Evolutionary conservation across 345 rosid species (phyloP), one percentile per base, ranked within the genome.

Genomic region (Geranium rotundifolium): DNA sequence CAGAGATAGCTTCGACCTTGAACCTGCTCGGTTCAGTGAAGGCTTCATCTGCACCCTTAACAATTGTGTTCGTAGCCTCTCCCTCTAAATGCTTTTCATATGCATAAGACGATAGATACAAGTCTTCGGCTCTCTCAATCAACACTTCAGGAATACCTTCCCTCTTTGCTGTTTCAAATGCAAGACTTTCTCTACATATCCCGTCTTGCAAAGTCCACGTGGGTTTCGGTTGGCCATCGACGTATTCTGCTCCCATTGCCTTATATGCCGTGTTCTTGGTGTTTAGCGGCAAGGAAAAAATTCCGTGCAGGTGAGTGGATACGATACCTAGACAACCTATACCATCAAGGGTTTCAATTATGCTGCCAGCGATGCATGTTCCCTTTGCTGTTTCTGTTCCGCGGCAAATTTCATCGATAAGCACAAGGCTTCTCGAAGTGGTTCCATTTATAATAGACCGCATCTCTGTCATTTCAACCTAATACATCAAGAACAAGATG

Each of bases 371-470:
- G 67, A 93, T 93, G 74, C 99, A 90, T 1, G 96, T 86, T 39
- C 99, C 99, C 68, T 90, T 90, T 0, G 87, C 95, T 19, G 96
- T 93, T 81, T 93, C 99, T 56, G 99, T 93, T 67, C 99, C 99
- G 52, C 97, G 83, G 65, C 97, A 93, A 71, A 93, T 93, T 82
- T 92, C 97, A 50, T 92, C 99, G 57, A 89, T 67, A 27, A 92
- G 96, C 64, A 92, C 95, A 54, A 92, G 90, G 69, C 99, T 92
- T 82, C 82, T 87, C 57, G 96, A 81, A 64, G 96, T 78, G 54
- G 85, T 80, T 80, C 77, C 86, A 66, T 69, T 77, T 9, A 92
- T 63, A 61, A 92, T 79, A 65, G 95, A 84, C 57, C 96, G 85
- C 31, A 93, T 79, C 72, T 93, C 99, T 19, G 91, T 84, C 97